Conservation (phyloP, 805 yeast genomes). For the Candida nanaspora region DNA sequence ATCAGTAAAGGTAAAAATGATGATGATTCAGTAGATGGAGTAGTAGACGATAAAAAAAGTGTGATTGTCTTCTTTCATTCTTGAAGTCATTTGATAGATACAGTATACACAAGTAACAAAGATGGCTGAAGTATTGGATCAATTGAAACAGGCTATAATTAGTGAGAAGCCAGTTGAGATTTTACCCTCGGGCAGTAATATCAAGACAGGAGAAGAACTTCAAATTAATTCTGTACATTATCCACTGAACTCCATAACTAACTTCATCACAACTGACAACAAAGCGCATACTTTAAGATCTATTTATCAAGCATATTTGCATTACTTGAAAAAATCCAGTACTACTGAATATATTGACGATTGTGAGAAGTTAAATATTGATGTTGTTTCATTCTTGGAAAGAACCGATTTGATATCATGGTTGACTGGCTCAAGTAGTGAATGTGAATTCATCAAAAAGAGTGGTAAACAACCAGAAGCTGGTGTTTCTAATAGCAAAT, state of each 20-base stretch:
- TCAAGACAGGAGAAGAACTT: slow-evolving; percentile 12
- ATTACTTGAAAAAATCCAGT: slow-evolving; percentile 52
- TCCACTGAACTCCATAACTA: slow-evolving; percentile 35
- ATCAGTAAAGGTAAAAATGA: too few species aligned
- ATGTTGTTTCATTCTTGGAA: slow-evolving; percentile 74
- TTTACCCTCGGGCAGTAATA: slow-evolving; percentile 11
- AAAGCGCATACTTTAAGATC: slow-evolving; percentile 43
- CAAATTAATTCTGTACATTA: slow-evolving; percentile 6
- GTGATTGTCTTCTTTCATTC: too few species aligned
- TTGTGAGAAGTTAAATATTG: slow-evolving; percentile 56
- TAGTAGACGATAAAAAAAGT: too few species aligned
- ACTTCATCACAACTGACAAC: slow-evolving; percentile 43
- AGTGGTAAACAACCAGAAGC: slow-evolving; percentile 4
- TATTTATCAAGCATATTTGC: slow-evolving; percentile 71
- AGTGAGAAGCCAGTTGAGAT: slow-evolving; percentile 6
- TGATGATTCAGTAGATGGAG: too few species aligned
- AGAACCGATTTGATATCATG: slow-evolving; percentile 79
- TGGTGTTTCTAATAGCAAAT: neutral
- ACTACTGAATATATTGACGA: slow-evolving; percentile 77
- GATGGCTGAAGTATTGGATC: neutral
- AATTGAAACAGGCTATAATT: slow-evolving; percentile 12
- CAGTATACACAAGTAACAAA: too few species aligned
- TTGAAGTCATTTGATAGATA: too few species aligned
- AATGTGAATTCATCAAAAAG: slow-evolving; percentile 44
- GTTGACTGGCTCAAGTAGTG: slow-evolving; percentile 62